A percentile compares a stretch with the other conserved stretches of the same genome.
phyloP scores from a whole-genome alignment of 768 basidiomycete genomes.

The Suillus spraguei region DNA sequence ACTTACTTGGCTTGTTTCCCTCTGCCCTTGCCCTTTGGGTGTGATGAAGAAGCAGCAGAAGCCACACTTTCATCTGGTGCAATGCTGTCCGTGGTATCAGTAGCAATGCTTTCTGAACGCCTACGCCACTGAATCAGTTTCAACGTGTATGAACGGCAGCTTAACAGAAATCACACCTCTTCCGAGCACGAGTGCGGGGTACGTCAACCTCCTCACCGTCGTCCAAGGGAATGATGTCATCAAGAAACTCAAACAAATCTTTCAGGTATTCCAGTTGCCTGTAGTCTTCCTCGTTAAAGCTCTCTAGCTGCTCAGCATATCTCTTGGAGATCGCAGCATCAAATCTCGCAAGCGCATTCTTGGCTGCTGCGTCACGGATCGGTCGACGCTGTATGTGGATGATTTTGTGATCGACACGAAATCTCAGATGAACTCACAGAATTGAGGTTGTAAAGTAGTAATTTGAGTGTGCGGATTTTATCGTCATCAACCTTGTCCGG shows the following conservation, averaged over 20 bases:
- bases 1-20: conserved; percentile 44
- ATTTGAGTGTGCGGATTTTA: conserved; percentile 62
- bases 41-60: conserved; percentile 31
- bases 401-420: neutral
- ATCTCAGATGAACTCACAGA: conserved; percentile 41
- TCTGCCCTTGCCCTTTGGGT: conserved; percentile 31
- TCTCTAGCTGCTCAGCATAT: conserved; percentile 69
- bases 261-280: conserved; percentile 63
- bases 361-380: conserved; percentile 55
- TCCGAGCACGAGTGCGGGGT: conserved; percentile 43
- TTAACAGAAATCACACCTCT: conserved; percentile 44
- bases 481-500: conserved; percentile 73
- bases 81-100: conserved; percentile 42
- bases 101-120: conserved; percentile 61
- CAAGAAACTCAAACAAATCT: conserved; percentile 69
- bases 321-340: conserved; percentile 66
- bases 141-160: neutral
- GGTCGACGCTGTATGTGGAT: conserved; percentile 52
- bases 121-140: conserved; percentile 32
- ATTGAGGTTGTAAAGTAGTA: conserved; percentile 61
- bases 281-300: conserved; percentile 73
- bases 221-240: conserved; percentile 70
- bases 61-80: conserved; percentile 38
- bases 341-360: conserved; percentile 75
- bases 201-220: conserved; percentile 53